A percentile compares a stretch with the other conserved stretches of the same genome.
Conservation (phyloP, 352 stramenopile genomes). For the Pythium aristosporum region DNA sequence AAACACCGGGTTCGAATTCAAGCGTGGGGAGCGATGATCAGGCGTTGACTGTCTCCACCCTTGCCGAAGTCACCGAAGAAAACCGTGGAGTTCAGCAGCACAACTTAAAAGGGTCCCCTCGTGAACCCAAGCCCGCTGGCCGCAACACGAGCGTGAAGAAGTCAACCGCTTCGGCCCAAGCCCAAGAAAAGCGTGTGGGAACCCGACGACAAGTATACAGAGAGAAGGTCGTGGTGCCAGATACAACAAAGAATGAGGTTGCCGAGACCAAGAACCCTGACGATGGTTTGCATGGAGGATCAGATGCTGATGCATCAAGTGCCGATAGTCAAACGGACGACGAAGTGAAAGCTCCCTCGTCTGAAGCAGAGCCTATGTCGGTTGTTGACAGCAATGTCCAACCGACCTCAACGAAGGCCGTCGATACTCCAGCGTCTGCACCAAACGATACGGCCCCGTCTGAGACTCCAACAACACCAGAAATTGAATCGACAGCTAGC, state of each 20-base stretch:
- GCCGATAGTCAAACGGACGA: conserved; percentile 13
- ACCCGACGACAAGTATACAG: conserved; percentile 58
- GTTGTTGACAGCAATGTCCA: not conserved
- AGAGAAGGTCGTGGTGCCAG: conserved; percentile 43
- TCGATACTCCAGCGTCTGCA: not conserved
- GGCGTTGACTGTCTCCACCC: conserved; percentile 1
- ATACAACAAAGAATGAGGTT: conserved; percentile 19
- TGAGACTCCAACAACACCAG: not conserved
- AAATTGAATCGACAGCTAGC: not conserved
- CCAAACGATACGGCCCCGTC: not conserved
- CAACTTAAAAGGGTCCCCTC: conserved; percentile 14
- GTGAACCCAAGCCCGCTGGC: conserved; percentile 13
- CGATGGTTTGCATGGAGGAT: not conserved
- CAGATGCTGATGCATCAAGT: conserved; percentile 16
- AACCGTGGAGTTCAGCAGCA: no score
- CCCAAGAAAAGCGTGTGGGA: conserved; percentile 12
- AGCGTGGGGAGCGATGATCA: conserved; percentile 32
- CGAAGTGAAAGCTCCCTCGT: not conserved
- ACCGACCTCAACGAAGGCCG: not conserved
- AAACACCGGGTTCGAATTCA: conserved; percentile 34
- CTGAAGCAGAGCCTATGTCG: not conserved
- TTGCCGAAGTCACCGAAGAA: not conserved
- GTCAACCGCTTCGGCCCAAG: not conserved
- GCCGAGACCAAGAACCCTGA: conserved; percentile 5
- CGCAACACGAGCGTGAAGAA: conserved; percentile 9